Base-by-base conservation (phyloP, 1,139 yeast species). In the Scheffersomyces cryptocercus region DNA sequence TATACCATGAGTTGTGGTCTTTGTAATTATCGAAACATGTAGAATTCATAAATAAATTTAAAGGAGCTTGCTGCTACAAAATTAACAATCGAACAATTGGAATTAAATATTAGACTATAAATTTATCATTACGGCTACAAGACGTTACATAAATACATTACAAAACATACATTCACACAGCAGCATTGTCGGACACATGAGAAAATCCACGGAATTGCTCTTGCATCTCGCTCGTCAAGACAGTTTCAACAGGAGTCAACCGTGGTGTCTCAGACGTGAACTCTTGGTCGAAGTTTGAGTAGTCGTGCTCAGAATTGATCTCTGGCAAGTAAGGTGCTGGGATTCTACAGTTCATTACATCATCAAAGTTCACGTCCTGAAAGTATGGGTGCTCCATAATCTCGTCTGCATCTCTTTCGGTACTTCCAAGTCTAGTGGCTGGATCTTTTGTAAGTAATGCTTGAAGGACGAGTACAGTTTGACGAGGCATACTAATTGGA, bases 141-240 rank as follows among this genome's bases (percentile, higher is more conserved):
- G 5, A 20, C 7, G 8, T 20, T 20, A 4, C 20, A 16, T 1
- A 16, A 20, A 20, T 8, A 20, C 26, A 20, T 20, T 5, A 20
- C 26, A 20, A 5, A 5, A 20, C 26, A 20, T 8, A 20, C 7
- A 20, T 5, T 20, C 26, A 73, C 28, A 73, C 68, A n/a, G 71
- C 62, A 5, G 75, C 76, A 42, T 82, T 88, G 36, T 86, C 95
- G 36, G 88, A 82, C 59, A 89, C 82, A 63, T 89, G 93, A 1
- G 97, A 88, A 67, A 93, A 93, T 3, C 99, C 99, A 58, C 98
- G 82, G 77, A 93, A 93, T 70, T 89, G 95, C 59, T 93, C 97
- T 73, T 93, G 99, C 84, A 88, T 86, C 36, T 84, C 83, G 1
- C 95, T 82, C 12, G 95, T 86, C 61, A 93, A 75, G 4, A 88